Base-by-base conservation (phyloP, 306 rosid genomes). In the Pyrus communis region DNA sequence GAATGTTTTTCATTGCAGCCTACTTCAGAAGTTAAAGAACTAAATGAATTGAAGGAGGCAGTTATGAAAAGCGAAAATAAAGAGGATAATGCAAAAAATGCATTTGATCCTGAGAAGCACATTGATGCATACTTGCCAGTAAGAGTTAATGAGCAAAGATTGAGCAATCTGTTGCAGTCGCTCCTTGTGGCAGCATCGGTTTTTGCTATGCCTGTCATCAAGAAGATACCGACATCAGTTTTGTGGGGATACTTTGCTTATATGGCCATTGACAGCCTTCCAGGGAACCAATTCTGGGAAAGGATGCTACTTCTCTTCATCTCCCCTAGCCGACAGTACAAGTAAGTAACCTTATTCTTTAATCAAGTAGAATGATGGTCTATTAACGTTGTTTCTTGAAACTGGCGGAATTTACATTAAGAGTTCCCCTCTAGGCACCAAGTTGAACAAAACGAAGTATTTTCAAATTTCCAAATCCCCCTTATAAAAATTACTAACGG, bases 241-340 rank as follows among this genome's bases (percentile, higher is more conserved):
- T 84, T 91, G 23, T 93, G 98, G 98, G 97, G 98, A 59, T 93
- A 91, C 54, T 93, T 93, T 54, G 93, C 97, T 5, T 93, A 82
- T 85, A 93, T 91, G 97, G 97, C 98, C 80, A 90, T 91, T 31
- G 96, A 93, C 78, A 93, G 98, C 86, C 98, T 93, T 79, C 97
- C 97, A 1, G 96, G 97, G 25, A 93, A 89, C 76, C 97, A 93
- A 62, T 91, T 93, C 71, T 91, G 96, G 97, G 96, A 93, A 81
- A 91, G 97, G 71, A 73, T 88, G 54, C 73, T 87, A 55, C 84
- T 93, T 54, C 87, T 93, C 78, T 84, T 89, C 77, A 84, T 91
- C 51, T 69, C 89, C n/a, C 93, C 93, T 49, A 73, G 87, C 42
- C 86, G 96, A 68, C 83, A 85, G 43, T 87, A 83, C 96, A 93